Base-by-base conservation (phyloP, 352 stramenopile species). In the Heterotrichella gracilis region DNA sequence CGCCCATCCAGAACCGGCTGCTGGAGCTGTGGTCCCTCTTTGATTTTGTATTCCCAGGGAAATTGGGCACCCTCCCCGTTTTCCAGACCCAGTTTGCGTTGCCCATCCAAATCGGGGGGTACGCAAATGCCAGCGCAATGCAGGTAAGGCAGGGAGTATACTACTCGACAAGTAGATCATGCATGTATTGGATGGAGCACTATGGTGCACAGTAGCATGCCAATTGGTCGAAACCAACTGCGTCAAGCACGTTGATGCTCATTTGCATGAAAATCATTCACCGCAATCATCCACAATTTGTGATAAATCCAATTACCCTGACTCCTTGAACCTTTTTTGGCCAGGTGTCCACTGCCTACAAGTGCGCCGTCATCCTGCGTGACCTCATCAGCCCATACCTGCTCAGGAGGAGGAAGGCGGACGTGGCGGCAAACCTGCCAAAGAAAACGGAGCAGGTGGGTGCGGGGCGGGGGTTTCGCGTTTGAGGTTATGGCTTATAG, bases 1-100 rank as follows among this genome's bases (percentile, higher is more conserved):
- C 81, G n/a, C 81, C 81, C 1, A 82, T 90, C 64, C 84, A 90
- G 79, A 97, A 97, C 76, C 88, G 84, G 24, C 77, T 98, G 68
- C 79, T 79, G 24, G 91, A 98, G 74, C 78, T 98, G 17, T 99
- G 92, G 92, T 93, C 83, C 4, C 75, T 99, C 0, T 96, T 99
- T 76, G 91, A 98, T 74, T 98, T 98, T 78, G 85, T 96, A 0
- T 96, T 94, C 75, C 92, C 92, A 22, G 92, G 92, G 23, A 82
- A 90, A 70, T 77, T 98, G 19, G 92, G 92, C 14, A 96, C 87
- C n/a, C 76, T 96, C 21, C 86, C 87, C 23, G 88, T 86, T 2
- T 99, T 99, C 77, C 87, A 97, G 68, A 80, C 86, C 42, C 87
- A 96, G 73, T 97, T 98, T 77, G 88, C 90, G 24, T 75, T 88